Conservation (phyloP, 192 early-diverging fungal genomes). For the Entomortierella beljakovae region DNA sequence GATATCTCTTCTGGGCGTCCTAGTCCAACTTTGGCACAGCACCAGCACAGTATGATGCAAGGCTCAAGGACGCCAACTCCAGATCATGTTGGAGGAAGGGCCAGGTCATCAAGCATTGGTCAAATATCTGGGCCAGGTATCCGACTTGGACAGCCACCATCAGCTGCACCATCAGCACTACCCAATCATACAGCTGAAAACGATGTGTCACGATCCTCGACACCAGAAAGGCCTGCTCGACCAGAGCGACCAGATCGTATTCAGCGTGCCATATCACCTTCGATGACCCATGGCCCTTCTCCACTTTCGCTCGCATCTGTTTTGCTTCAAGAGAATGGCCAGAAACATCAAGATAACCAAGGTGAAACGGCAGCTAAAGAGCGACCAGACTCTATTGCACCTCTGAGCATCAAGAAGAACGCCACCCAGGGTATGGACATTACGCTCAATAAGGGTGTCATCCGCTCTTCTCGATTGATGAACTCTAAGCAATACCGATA, state of each 20-base stretch:
- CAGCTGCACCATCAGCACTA: conserved; percentile 10
- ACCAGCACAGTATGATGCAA: conserved; percentile 1
- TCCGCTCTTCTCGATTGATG: conserved; percentile 55
- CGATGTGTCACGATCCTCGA: conserved; percentile 14
- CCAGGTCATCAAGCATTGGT: conserved; percentile 35
- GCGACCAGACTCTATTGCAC: conserved; percentile 16
- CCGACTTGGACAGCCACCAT: conserved; percentile 30
- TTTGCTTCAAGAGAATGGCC: conserved; percentile 14
- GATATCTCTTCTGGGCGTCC: conserved; percentile 12
- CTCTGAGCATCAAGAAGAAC: conserved; percentile 55
- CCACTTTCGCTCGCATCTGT: conserved; percentile 33
- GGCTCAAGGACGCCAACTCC: conserved; percentile 30
- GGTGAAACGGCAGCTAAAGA: not conserved
- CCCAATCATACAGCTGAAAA: conserved; percentile 2
- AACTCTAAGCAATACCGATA: conserved; percentile 57
- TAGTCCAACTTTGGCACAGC: conserved; percentile 11
- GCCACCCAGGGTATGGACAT: conserved; percentile 51
- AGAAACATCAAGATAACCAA: not conserved
- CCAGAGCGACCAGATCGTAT: conserved; percentile 32
- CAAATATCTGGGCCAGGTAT: conserved; percentile 12
- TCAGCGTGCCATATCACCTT: conserved; percentile 37
- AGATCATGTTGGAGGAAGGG: conserved; percentile 32
- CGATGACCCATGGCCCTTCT: conserved; percentile 37
- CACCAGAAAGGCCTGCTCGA: conserved; percentile 42
- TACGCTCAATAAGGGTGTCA: conserved; percentile 46